Base-by-base conservation (phyloP, 495 filamentous ascomycete species). In the Penicillium arizonense region DNA sequence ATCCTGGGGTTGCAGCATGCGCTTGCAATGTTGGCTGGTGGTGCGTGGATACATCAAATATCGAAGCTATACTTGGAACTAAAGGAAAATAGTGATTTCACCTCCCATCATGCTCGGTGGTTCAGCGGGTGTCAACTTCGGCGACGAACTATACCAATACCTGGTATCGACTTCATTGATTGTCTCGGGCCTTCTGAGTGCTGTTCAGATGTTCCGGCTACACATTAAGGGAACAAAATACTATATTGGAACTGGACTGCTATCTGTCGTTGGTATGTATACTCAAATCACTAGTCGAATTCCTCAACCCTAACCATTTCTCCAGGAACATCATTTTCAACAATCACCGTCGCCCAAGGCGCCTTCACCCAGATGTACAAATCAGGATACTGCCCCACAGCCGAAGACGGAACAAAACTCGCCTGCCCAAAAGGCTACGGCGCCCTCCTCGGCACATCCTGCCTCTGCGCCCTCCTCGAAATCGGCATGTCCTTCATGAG, bases 121-220 rank as follows among this genome's bases (percentile, higher is more conserved):
- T 14, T 67, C 81, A 14, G 70, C 60, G 21, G 85, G 86, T 10
- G 91, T 85, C 53, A 88, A 90, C 59, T 75, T 95, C 14, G 67
- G 63, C 6, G 52, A 72, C 3, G 80, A 77, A 0, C 61, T 81
- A 10, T 82, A 83, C 28, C 86, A 90, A 67, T 93, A 97, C 65
- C 80, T 97, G 8, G 91, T 97, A 8, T 96, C 91, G 2, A 92
- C 91, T 4, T 89, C 91, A 0, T 72, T 96, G 61, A 94, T 97
- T 51, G 88, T 93, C 23, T 90, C 84, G 21, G 92, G 92, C 14
- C 73, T 93, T 21, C 75, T 96, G 23, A 91, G 88, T 8, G 77
- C 81, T 13, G 75, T 96, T 20, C 91, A 96, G 63, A 94, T 96
- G 70, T 87, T 85, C 3, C 74, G 92, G n/a, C 87, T 96, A 59